Evolutionary conservation across 2,329 filamentous ascomycete species (phyloP).

Genomic region (Amauroascus niger): DNA sequence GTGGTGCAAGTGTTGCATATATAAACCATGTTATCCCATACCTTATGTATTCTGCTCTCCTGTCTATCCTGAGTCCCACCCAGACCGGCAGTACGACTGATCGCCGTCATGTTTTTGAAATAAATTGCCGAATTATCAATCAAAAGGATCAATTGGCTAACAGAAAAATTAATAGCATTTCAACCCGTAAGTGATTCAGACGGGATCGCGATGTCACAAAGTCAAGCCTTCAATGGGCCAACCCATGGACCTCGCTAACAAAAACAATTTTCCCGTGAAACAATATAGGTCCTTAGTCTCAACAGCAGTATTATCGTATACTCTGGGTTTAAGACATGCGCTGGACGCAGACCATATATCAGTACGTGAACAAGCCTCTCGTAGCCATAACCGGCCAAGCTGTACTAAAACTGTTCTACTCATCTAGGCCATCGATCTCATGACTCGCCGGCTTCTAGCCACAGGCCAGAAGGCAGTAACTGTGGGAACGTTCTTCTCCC

Average conservation of each 20-base stretch:
- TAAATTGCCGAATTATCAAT: too few relatives aligned
- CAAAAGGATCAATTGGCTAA: slow-evolving; percentile 1
- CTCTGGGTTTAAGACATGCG: slow-evolving; percentile 84
- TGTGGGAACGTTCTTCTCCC: slow-evolving; percentile 87
- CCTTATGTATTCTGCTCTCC: background rate
- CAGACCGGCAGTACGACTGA: background rate
- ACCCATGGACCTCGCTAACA: background rate
- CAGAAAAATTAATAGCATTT: slow-evolving; percentile 4
- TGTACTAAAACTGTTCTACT: slow-evolving; percentile 14
- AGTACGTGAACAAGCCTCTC: slow-evolving; percentile 25
- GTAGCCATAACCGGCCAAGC: background rate
- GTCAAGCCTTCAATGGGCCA: background rate
- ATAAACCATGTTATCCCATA: background rate
- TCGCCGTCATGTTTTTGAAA: background rate
- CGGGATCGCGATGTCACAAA: background rate
- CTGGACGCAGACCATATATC: slow-evolving; percentile 91
- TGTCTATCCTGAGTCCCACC: background rate
- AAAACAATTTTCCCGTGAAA: background rate
- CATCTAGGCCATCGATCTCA: slow-evolving; percentile 70
- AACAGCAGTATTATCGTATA: slow-evolving; percentile 75
- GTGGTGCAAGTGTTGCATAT: background rate
- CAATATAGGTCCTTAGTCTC: slow-evolving; percentile 53
- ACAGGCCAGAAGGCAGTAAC: slow-evolving; percentile 77
- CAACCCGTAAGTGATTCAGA: slow-evolving; percentile 6
- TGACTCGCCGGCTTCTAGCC: slow-evolving; percentile 81